These are phyloP conservation scores for Rehmannia glutinosa DNA, from an alignment of 257 asterid species.

Conservation along the genomic window DNA sequence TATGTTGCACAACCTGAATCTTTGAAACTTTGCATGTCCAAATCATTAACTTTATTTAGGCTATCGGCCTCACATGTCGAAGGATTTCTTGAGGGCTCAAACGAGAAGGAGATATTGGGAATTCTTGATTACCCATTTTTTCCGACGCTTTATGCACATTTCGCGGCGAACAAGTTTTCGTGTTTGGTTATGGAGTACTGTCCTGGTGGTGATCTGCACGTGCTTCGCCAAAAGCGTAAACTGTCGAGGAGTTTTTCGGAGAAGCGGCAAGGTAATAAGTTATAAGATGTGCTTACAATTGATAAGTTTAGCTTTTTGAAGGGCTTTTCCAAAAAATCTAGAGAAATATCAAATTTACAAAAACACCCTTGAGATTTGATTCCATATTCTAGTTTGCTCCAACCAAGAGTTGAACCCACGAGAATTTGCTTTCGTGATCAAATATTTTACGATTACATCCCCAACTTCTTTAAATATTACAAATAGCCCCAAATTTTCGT, in stretches of 20 bases:
- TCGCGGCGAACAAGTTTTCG: slow-evolving; percentile 56
- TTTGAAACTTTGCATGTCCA: too few species aligned
- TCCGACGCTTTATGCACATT: slow-evolving; percentile 79
- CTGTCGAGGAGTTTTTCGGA: slow-evolving; percentile 54
- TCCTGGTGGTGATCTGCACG: slow-evolving; percentile 94
- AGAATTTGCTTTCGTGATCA: too few species aligned
- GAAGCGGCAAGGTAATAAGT: slow-evolving; percentile 70
- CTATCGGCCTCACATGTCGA: slow-evolving; percentile 76
- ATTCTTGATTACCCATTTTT: slow-evolving; percentile 91
- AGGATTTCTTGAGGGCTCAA: slow-evolving; percentile 72
- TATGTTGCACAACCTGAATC: too few species aligned
- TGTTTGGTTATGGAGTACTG: slow-evolving; percentile 90
- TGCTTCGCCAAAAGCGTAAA: slow-evolving; percentile 86
- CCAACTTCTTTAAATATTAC: too few species aligned
- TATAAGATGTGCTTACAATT: neutral
- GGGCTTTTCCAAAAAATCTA: neutral
- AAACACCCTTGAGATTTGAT: too few species aligned
- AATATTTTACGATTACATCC: too few species aligned
- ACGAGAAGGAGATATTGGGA: slow-evolving; percentile 85
- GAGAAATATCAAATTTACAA: slow-evolving; percentile 39
- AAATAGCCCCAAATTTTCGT: too few species aligned
- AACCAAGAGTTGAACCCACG: too few species aligned
- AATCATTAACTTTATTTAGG: too few species aligned
- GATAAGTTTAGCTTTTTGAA: neutral
- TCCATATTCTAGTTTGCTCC: too few species aligned